Evolutionary conservation across 768 basidiomycete genomes (phyloP).

Genomic region (Boletus bicolor): DNA sequence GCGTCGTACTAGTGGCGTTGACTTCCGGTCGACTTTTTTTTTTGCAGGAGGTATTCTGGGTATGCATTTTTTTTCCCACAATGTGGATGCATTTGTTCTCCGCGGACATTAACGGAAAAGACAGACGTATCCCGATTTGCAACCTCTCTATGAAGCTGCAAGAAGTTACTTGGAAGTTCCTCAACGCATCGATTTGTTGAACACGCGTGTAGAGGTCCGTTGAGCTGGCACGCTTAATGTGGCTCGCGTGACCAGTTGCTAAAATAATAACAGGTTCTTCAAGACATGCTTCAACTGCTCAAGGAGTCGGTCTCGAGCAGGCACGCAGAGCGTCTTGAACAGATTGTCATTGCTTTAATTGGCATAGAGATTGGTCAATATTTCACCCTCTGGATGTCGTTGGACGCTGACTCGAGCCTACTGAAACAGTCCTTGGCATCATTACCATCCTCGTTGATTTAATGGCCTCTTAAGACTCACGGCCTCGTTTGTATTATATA

Average conservation of each 20-base stretch:
- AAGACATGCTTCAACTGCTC: conserved; percentile 93
- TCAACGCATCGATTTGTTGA: conserved; percentile 88
- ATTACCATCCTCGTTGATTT: conserved; percentile 88
- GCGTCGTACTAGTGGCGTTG: background rate
- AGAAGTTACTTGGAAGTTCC: conserved; percentile 94
- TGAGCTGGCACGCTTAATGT: conserved; percentile 3
- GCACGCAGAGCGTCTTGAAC: conserved; percentile 88
- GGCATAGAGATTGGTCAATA: conserved; percentile 78
- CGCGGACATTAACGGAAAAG: conserved; percentile 17
- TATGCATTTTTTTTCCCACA: conserved; percentile 35
- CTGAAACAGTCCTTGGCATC: conserved; percentile 71
- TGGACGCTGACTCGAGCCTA: conserved; percentile 1
- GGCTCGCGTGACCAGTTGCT: background rate
- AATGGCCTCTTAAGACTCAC: conserved; percentile 39
- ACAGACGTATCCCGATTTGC: conserved; percentile 90
- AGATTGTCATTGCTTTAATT: conserved; percentile 89
- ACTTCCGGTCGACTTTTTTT: background rate
- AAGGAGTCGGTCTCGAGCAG: conserved; percentile 92
- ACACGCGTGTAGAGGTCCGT: conserved; percentile 86
- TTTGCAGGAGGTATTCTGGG: conserved; percentile 90
- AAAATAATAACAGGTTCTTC: conserved; percentile 61
- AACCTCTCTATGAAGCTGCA: conserved; percentile 91
- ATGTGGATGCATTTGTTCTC: conserved; percentile 3
- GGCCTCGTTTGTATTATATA: conserved; percentile 12
- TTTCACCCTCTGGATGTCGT: background rate